Conservation (phyloP, 2,329 filamentous ascomycete species). For the Pyrenochaeta sp. region DNA sequence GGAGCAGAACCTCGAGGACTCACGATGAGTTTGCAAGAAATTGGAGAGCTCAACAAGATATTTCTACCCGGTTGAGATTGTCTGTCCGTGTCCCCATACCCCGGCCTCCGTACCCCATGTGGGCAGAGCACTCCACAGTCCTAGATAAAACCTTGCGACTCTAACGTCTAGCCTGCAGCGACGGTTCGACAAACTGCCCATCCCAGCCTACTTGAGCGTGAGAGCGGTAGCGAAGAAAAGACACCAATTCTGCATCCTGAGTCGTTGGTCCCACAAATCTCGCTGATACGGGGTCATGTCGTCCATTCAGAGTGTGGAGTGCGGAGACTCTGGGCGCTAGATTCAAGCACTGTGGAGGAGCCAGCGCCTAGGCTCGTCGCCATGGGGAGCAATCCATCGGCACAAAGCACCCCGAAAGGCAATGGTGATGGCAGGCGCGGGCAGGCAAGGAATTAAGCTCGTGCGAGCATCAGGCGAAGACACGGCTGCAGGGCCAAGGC, state of each 20-base stretch:
- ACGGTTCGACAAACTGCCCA: constrained; percentile 14
- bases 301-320: constrained; percentile 28
- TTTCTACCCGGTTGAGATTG: constrained; percentile 32
- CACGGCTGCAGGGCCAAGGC: constrained; percentile 11
- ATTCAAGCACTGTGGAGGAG: constrained; percentile 30
- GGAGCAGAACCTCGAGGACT: constrained; percentile 20
- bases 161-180: constrained; percentile 14
- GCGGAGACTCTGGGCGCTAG: constrained; percentile 18
- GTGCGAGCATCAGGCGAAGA: constrained; percentile 25
- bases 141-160: constrained; percentile 19
- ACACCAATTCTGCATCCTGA: constrained; percentile 16
- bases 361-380: constrained; percentile 29
- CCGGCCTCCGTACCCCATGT: constrained; percentile 28
- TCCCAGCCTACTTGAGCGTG: constrained; percentile 17
- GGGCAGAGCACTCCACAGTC: constrained; percentile 29
- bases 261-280: constrained; percentile 18
- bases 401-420: constrained; percentile 26
- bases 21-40: constrained; percentile 21
- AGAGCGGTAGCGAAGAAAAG: constrained; percentile 3
- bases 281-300: constrained; percentile 12
- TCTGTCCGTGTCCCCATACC: constrained; percentile 26
- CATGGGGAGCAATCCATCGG: constrained; percentile 22
- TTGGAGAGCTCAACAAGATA: constrained; percentile 24
- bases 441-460: constrained; percentile 29
- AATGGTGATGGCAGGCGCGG: constrained; percentile 18